A percentile compares a stretch with the other conserved stretches of the same genome.
These are phyloP conservation scores for Phytophthora colocasiae DNA, from an alignment of 352 stramenopile genomes.

Conservation along the genomic window DNA sequence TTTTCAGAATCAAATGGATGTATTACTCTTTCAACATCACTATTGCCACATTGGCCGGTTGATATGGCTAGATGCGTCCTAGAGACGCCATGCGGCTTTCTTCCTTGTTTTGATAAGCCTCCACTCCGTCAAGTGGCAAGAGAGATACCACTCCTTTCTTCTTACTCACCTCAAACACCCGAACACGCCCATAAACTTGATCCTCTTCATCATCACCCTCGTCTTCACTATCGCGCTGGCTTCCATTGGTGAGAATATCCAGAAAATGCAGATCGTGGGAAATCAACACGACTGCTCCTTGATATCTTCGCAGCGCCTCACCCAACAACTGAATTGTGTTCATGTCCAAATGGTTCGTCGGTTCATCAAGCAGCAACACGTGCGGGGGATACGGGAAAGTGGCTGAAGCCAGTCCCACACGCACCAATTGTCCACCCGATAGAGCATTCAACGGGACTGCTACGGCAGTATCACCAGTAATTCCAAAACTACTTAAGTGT, in stretches of 20 bases:
- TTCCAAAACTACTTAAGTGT: conserved; percentile 60
- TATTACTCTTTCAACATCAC: no score
- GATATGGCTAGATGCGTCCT: conserved; percentile 28
- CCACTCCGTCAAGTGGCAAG: conserved; percentile 34
- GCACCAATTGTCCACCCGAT: conserved; percentile 62
- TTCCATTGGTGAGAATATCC: conserved; percentile 44
- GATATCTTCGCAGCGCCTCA: conserved; percentile 59
- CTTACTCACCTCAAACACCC: conserved; percentile 62
- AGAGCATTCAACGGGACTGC: conserved; percentile 45
- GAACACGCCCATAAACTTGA: conserved; percentile 15
- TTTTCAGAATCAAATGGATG: no score
- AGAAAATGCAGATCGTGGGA: conserved; percentile 74
- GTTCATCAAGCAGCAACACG: conserved; percentile 92
- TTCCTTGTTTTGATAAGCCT: conserved; percentile 54
- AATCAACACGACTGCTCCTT: conserved; percentile 69
- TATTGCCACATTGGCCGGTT: no score
- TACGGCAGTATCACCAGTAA: conserved; percentile 43
- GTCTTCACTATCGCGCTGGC: conserved; percentile 7
- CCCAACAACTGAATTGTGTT: conserved; percentile 79
- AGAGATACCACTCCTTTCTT: conserved; percentile 55
- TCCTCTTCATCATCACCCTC: conserved; percentile 24
- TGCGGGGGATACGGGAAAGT: conserved; percentile 91
- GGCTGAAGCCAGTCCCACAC: conserved; percentile 52
- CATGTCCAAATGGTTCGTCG: conserved; percentile 95
- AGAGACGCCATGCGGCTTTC: conserved; percentile 55